Evolutionary conservation across 176 grass and related monocot species (phyloP).

Genomic region (Aegilops umbellulata): DNA sequence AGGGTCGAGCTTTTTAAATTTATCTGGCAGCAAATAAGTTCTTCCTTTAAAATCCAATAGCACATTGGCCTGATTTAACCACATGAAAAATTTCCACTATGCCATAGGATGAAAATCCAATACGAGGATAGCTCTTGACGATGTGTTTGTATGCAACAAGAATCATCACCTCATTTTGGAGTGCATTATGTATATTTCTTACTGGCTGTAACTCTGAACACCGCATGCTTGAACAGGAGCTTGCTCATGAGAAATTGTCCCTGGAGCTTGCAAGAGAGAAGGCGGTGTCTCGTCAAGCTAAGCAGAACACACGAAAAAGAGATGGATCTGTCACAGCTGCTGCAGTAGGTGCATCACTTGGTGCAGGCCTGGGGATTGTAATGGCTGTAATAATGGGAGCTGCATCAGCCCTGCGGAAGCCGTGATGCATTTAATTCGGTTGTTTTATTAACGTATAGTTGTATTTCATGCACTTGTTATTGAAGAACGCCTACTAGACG

Average conservation of each 20-base stretch:
- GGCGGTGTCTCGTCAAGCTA: constrained; percentile 36
- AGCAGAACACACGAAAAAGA: constrained; percentile 47
- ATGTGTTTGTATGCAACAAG: neutral
- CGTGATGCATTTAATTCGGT: constrained; percentile 29
- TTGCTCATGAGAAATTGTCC: constrained; percentile 63
- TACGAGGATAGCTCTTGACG: neutral
- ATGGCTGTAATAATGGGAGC: constrained; percentile 98
- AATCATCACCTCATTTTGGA: neutral
- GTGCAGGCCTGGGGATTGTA: constrained; percentile 82
- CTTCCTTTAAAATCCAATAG: neutral
- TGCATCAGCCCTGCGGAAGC: constrained; percentile 81
- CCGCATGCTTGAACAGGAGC: constrained; percentile 48
- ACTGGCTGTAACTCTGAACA: neutral
- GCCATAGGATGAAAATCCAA: neutral
- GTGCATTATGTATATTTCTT: neutral
- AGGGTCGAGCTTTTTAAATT: neutral
- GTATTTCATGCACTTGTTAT: neutral
- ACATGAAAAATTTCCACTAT: neutral
- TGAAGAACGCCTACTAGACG: neutral
- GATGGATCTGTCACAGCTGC: constrained; percentile 80
- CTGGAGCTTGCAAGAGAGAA: constrained; percentile 60
- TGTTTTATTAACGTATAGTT: neutral
- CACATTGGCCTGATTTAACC: neutral
- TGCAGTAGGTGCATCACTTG: constrained; percentile 84
- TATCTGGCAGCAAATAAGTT: neutral